Evolutionary conservation across 345 rosid genomes (phyloP).

Genomic region (Hibiscus trionum): DNA sequence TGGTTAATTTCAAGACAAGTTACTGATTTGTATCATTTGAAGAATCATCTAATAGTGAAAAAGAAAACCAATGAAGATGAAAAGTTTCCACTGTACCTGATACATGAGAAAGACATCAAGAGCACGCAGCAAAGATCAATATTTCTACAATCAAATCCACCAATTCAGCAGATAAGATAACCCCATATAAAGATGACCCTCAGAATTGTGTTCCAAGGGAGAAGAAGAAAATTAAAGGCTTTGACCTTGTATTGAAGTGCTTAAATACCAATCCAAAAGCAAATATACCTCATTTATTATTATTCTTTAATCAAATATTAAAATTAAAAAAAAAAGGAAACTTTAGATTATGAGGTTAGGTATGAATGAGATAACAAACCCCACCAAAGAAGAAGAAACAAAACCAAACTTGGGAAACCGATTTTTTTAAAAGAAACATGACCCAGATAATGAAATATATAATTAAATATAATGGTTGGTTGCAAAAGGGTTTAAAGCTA

Average conservation of each 20-base stretch:
- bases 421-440: not conserved
- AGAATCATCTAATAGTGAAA: not conserved
- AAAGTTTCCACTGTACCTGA: conserved; percentile 20
- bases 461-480: not conserved
- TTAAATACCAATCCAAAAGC: conserved; percentile 7
- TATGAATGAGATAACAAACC: conserved; percentile 14
- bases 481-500: conserved; percentile 8
- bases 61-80: not conserved
- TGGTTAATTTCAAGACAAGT: not conserved
- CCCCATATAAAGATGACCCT: conserved; percentile 14
- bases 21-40: not conserved
- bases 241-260: conserved; percentile 20
- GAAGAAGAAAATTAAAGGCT: conserved; percentile 2
- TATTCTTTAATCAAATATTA: not conserved
- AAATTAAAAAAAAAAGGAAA: not conserved
- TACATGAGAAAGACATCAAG: conserved; percentile 4
- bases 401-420: conserved; percentile 1
- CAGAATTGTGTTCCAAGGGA: conserved; percentile 18
- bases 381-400: conserved; percentile 13
- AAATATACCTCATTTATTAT: conserved; percentile 3
- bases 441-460: conserved; percentile 16
- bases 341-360: conserved; percentile 25
- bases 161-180: conserved; percentile 19
- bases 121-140: conserved; percentile 9
- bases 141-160: conserved; percentile 17